Conservation (phyloP, 768 basidiomycete genomes). For the Gloeostereum incarnatum region DNA sequence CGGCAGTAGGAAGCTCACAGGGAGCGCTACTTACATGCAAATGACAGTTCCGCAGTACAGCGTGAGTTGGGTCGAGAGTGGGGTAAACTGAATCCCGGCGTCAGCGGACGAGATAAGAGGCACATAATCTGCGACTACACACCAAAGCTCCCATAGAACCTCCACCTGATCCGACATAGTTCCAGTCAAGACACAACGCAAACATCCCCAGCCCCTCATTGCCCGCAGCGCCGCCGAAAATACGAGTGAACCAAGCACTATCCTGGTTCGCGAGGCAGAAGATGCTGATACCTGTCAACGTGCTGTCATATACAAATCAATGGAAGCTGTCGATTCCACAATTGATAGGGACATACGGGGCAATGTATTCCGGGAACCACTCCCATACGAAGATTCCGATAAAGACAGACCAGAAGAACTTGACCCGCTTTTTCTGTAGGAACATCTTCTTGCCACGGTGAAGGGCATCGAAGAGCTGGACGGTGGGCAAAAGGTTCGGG, state of each 20-base stretch:
- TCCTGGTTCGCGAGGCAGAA: conserved; percentile 32
- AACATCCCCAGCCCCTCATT: conserved; percentile 49
- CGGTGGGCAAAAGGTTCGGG: conserved; percentile 29
- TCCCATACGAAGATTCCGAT: conserved; percentile 33
- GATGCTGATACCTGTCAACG: conserved; percentile 37
- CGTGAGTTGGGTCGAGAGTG: conserved; percentile 44
- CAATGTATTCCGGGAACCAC: conserved; percentile 21
- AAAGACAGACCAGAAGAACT: conserved; percentile 41
- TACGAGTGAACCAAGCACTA: conserved; percentile 27
- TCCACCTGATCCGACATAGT: conserved; percentile 24
- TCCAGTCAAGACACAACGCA: conserved; percentile 44
- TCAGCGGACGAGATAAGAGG: conserved; percentile 16
- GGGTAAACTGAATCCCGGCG: conserved; percentile 35
- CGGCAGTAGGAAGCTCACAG: conserved; percentile 7
- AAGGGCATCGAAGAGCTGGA: conserved; percentile 32
- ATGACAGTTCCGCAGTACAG: conserved; percentile 37
- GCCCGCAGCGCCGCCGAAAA: conserved; percentile 41
- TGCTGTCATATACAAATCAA: conserved; percentile 5
- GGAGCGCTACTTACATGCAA: conserved; percentile 35
- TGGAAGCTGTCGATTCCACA: no score
- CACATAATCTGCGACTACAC: conserved; percentile 15
- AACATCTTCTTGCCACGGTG: conserved; percentile 30
- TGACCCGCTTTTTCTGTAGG: conserved; percentile 27
- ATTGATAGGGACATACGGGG: conserved; percentile 17
- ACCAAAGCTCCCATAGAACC: conserved; percentile 30